Base-by-base conservation (phyloP, 2,329 filamentous ascomycete genomes). In the Monascus ruber region DNA sequence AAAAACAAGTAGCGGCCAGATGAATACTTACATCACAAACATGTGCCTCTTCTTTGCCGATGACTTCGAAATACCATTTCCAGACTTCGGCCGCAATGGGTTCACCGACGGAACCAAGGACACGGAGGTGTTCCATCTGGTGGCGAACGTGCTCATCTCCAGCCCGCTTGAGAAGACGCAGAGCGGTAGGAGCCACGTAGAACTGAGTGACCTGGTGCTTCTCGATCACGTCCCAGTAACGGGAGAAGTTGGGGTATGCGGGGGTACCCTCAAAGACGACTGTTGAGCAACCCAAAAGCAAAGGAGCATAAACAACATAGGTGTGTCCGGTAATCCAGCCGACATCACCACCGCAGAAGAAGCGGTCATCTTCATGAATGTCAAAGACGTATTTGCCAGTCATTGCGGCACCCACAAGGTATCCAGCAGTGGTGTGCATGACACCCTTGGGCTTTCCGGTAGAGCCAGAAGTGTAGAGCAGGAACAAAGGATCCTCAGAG, bases 381-480 rank as follows among this genome's bases (percentile, higher is more conserved):
- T 98, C 91, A 60, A 98, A 98, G 46, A 96, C 89, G 63, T 98
- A 96, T 69, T 96, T 98, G 65, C 88, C 89, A 8, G 91, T 98
- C 54, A 83, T 75, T 28, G 91, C 89, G 37, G 88, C 88, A 43
- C 91, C 91, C 5, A 96, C 69, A n/a, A 98, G 76, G 62, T 96
- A 98, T 37, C 91, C 91, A 44, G 73, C 91, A 29, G 89, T 98
- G 25, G 87, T 93, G 74, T 98, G 91, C 86, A 98, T 83, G 40
- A 98, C 84, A 66, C 91, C 91, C 78, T 98, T 98, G 50, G 91
- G 91, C 76, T 96, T 96, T 47, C 91, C 91, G 6, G 91, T 98
- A 1, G 89, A 96, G 32, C 91, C 91, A 29, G 89, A 96, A 2
- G 91, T 98, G 71, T 98, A 98, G 41, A 98, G 83, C 42, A 98